Evolutionary conservation across 345 rosid species (phyloP).

Genomic region (Gossypium turneri): DNA sequence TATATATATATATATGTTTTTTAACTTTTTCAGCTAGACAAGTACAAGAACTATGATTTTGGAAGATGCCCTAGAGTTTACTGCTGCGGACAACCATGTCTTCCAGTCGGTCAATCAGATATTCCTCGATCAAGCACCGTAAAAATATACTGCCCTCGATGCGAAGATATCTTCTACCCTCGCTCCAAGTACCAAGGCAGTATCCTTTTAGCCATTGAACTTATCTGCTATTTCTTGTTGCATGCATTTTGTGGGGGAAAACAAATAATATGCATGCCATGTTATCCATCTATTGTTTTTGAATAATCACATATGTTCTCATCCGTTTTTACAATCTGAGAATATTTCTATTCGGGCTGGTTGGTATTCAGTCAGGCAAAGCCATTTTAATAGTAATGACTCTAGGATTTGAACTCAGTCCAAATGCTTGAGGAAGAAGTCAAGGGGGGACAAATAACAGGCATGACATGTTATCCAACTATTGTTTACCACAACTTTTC

Average conservation of each 20-base stretch:
- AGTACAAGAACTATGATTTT: constrained; percentile 90
- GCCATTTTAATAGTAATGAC: too few relatives aligned
- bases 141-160: constrained; percentile 85
- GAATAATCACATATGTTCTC: too few relatives aligned
- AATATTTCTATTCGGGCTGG: too few relatives aligned
- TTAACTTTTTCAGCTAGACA: constrained; percentile 56
- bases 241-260: not conserved
- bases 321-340: too few relatives aligned
- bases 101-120: constrained; percentile 90
- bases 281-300: not conserved
- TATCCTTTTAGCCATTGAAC: constrained; percentile 50
- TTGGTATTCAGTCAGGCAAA: too few relatives aligned
- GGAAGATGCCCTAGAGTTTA: constrained; percentile 98
- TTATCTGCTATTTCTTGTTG: not conserved
- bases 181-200: constrained; percentile 96
- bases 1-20: constrained; percentile 1
- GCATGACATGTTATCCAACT: too few relatives aligned
- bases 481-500: too few relatives aligned
- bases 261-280: not conserved
- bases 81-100: constrained; percentile 94
- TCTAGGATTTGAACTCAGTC: too few relatives aligned
- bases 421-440: too few relatives aligned
- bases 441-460: too few relatives aligned
- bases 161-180: constrained; percentile 87
- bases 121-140: constrained; percentile 86